These are phyloP conservation scores for Acrocalymma vagum DNA, from an alignment of 2,329 filamentous ascomycete species.

Conservation along the genomic window DNA sequence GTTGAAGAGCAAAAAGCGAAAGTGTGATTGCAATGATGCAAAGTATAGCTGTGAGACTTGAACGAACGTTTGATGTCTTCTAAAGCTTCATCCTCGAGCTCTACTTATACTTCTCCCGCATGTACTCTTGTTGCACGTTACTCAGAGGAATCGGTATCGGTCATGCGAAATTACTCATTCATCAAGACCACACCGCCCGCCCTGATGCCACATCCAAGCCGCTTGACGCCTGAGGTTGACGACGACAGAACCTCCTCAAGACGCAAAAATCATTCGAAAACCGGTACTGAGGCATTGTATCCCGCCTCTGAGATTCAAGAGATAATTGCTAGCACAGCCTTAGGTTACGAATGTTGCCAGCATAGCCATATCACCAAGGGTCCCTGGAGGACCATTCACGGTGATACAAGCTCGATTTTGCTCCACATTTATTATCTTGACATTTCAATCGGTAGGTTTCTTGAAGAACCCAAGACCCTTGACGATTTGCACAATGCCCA, in stretches of 20 bases:
- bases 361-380: constrained; percentile 15
- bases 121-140: too few relatives aligned
- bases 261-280: constrained; percentile 4
- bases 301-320: constrained; percentile 1
- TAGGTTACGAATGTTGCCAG: constrained; percentile 25
- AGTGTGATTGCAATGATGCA: neutral
- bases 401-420: constrained; percentile 4
- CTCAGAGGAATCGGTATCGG: too few relatives aligned
- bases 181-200: too few relatives aligned
- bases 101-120: neutral
- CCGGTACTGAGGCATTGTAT: constrained; percentile 11
- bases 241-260: constrained; percentile 7
- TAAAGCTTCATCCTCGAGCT: constrained; percentile 5
- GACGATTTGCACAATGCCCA: constrained; percentile 6
- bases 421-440: constrained; percentile 8
- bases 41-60: constrained; percentile 1
- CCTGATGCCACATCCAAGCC: too few relatives aligned
- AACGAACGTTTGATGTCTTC: constrained; percentile 11
- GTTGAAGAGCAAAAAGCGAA: neutral
- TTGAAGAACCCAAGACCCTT: constrained; percentile 26
- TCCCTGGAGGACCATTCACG: constrained; percentile 8
- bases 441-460: constrained; percentile 1
- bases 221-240: constrained; percentile 18
- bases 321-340: constrained; percentile 25
- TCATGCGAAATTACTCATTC: too few relatives aligned